Evolutionary conservation across 257 asterid species (phyloP).

Genomic region (Penstemon eatonii): DNA sequence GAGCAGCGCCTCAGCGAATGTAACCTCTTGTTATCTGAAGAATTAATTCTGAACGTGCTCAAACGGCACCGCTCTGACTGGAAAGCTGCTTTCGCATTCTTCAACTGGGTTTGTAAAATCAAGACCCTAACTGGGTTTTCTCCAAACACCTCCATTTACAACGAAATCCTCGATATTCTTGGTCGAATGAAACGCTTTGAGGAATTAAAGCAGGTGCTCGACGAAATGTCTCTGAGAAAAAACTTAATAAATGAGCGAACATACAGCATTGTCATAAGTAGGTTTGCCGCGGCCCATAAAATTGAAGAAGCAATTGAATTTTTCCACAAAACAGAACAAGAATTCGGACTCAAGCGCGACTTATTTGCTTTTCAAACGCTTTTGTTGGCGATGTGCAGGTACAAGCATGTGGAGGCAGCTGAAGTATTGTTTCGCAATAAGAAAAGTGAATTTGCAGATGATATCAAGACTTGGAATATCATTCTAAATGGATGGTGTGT

Average conservation of each 20-base stretch:
- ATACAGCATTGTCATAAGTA: slow-evolving; percentile 40
- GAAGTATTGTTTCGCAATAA: slow-evolving; percentile 55
- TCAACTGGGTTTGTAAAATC: slow-evolving; percentile 47
- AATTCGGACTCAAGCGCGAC: slow-evolving; percentile 52
- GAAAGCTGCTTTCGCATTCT: slow-evolving; percentile 69
- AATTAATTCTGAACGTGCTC: slow-evolving; percentile 62
- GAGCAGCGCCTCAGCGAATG: slow-evolving; percentile 44
- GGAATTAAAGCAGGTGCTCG: slow-evolving; percentile 62
- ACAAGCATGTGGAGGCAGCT: slow-evolving; percentile 78
- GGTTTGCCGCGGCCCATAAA: slow-evolving; percentile 65
- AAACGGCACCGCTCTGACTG: slow-evolving; percentile 74
- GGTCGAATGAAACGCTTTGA: slow-evolving; percentile 59
- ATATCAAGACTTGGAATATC: slow-evolving; percentile 75
- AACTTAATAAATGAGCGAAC: slow-evolving; percentile 47
- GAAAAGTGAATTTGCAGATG: slow-evolving; percentile 42
- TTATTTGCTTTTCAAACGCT: slow-evolving; percentile 71
- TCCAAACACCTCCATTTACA: slow-evolving; percentile 42
- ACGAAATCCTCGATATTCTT: slow-evolving; percentile 62
- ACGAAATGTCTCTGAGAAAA: slow-evolving; percentile 63
- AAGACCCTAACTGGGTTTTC: slow-evolving; percentile 25
- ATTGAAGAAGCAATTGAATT: slow-evolving; percentile 65
- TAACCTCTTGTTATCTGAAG: slow-evolving; percentile 43
- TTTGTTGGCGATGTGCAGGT: slow-evolving; percentile 66
- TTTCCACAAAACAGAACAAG: slow-evolving; percentile 44
- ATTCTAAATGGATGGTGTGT: slow-evolving; percentile 86